Conservation (phyloP, 2,329 filamentous ascomycete genomes). For the Herpotrichia juniperi region DNA sequence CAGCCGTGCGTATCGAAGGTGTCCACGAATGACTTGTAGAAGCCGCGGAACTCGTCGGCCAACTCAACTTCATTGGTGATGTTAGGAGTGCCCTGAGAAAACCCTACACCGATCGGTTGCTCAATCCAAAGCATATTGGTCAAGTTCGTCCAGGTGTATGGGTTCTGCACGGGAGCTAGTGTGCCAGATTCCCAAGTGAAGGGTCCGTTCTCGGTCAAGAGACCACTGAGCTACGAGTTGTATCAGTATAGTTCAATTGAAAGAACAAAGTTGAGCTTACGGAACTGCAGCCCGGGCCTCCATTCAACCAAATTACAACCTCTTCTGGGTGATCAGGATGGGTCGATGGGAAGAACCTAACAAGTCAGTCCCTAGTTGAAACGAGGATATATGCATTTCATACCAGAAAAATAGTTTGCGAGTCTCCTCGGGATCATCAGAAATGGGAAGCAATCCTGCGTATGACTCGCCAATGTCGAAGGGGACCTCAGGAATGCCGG, state of each 20-base stretch:
- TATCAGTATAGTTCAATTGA: neutral
- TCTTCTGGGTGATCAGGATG: slow-evolving; percentile 60
- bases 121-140: slow-evolving; percentile 53
- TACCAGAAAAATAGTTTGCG: slow-evolving; percentile 65
- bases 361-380: neutral
- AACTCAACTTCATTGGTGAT: slow-evolving; percentile 57
- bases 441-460: slow-evolving; percentile 67
- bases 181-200: slow-evolving; percentile 67
- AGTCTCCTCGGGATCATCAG: slow-evolving; percentile 54
- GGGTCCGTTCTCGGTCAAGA: slow-evolving; percentile 79
- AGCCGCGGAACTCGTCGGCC: slow-evolving; percentile 55
- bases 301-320: slow-evolving; percentile 62
- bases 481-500: slow-evolving; percentile 68
- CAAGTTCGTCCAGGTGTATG: slow-evolving; percentile 68
- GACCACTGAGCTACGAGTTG: slow-evolving; percentile 65
- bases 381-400: too few species aligned
- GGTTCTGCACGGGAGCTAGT: slow-evolving; percentile 66
- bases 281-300: slow-evolving; percentile 44
- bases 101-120: slow-evolving; percentile 57
- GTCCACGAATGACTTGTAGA: slow-evolving; percentile 62
- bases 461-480: slow-evolving; percentile 73
- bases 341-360: slow-evolving; percentile 66
- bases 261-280: neutral
- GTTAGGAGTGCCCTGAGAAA: slow-evolving; percentile 49
- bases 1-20: slow-evolving; percentile 60